These are phyloP conservation scores for Sphagnum contortum DNA, from an alignment of 225 moss, liverwort and hornwort genomes.

Conservation along the genomic window DNA sequence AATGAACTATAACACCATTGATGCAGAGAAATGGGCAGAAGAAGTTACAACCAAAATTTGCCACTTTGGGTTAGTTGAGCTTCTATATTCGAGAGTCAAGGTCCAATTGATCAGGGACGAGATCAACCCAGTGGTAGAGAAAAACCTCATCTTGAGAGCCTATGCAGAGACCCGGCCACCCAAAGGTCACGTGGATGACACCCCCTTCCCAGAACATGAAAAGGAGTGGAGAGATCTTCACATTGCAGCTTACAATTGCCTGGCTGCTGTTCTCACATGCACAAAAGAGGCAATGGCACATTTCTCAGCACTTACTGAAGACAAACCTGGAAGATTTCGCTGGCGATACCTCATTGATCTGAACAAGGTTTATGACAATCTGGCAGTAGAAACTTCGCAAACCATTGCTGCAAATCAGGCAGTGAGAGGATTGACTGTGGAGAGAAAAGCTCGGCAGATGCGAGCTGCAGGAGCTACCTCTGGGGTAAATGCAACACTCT, in stretches of 20 bases:
- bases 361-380: slow-evolving; percentile 57
- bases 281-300: slow-evolving; percentile 59
- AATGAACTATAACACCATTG: slow-evolving; percentile 23
- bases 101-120: slow-evolving; percentile 31
- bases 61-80: slow-evolving; percentile 60
- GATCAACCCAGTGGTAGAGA: slow-evolving; percentile 45
- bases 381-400: slow-evolving; percentile 72
- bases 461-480: slow-evolving; percentile 12
- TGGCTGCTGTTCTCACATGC: slow-evolving; percentile 57
- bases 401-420: slow-evolving; percentile 31
- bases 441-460: slow-evolving; percentile 30
- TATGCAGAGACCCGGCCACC: slow-evolving; percentile 44
- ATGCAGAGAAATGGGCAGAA: slow-evolving; percentile 64
- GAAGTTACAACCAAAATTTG: slow-evolving; percentile 58
- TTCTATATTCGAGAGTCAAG: slow-evolving; percentile 50
- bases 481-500: slow-evolving; percentile 44
- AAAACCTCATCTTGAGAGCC: slow-evolving; percentile 42
- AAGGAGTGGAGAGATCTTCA: slow-evolving; percentile 61
- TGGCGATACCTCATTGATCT: slow-evolving; percentile 81
- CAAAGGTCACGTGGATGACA: slow-evolving; percentile 33
- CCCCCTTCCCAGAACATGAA: slow-evolving; percentile 35
- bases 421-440: slow-evolving; percentile 52
- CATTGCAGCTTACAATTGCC: slow-evolving; percentile 68
- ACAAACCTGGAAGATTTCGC: slow-evolving; percentile 27
- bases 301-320: slow-evolving; percentile 65